A percentile compares a stretch with the other conserved stretches of the same genome.
Evolutionary conservation across 495 filamentous ascomycete species (phyloP).

Genomic region (Antarctomyces pellizariae): DNA sequence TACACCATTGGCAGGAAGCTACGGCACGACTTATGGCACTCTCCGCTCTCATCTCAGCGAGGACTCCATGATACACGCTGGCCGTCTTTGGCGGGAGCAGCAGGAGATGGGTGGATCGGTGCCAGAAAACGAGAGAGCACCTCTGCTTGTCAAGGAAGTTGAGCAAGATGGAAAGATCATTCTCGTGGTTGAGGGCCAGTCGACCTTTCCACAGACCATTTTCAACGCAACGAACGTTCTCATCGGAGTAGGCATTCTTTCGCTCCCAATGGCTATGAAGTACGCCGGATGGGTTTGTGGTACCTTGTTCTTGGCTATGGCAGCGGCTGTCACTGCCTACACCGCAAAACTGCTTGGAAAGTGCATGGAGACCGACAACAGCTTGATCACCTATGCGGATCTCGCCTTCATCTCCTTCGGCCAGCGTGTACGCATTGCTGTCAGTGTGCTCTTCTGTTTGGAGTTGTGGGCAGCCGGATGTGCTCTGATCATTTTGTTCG

Average conservation of each 20-base stretch:
- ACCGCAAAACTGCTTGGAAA: slow-evolving; percentile 72
- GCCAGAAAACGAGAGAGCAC: slow-evolving; percentile 43
- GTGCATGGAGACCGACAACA: slow-evolving; percentile 62
- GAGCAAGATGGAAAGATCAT: slow-evolving; percentile 75
- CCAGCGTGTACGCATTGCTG: slow-evolving; percentile 51
- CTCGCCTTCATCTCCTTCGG: slow-evolving; percentile 85
- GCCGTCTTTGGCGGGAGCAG: slow-evolving; percentile 48
- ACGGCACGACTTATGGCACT: slow-evolving; percentile 56
- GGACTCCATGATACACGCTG: slow-evolving; percentile 45
- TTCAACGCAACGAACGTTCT: slow-evolving; percentile 95
- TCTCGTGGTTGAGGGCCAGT: slow-evolving; percentile 67
- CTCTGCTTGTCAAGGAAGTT: slow-evolving; percentile 64
- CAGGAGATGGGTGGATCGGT: slow-evolving; percentile 23
- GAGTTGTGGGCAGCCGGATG: slow-evolving; percentile 80
- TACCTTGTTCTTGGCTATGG: slow-evolving; percentile 45
- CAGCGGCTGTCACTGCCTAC: slow-evolving; percentile 55
- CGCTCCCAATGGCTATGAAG: slow-evolving; percentile 70
- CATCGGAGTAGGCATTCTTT: slow-evolving; percentile 76
- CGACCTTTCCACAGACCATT: slow-evolving; percentile 80
- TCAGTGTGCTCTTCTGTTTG: slow-evolving; percentile 65
- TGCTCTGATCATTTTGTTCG: slow-evolving; percentile 80
- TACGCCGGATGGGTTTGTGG: slow-evolving; percentile 85
- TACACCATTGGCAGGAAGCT: slow-evolving; percentile 43
- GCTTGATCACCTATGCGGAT: slow-evolving; percentile 72
- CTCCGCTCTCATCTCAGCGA: slow-evolving; percentile 43